These are phyloP conservation scores for Colletotrichum sansevieriae DNA, from an alignment of 2,329 filamentous ascomycete genomes.

Conservation along the genomic window DNA sequence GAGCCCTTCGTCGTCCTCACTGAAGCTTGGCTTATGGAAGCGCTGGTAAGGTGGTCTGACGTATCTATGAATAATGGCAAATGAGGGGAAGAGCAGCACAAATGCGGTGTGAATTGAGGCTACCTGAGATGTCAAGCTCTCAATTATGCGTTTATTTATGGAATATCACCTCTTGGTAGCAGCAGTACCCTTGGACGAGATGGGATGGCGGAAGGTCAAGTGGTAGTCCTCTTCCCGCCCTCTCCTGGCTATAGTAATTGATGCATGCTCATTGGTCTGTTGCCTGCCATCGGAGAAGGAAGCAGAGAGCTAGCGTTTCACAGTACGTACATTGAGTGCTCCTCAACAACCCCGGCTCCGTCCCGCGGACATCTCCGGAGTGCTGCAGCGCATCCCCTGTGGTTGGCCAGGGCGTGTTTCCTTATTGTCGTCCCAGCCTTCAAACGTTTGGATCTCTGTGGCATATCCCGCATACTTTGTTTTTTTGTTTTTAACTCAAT, in stretches of 20 bases:
- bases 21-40: slow-evolving; percentile 4
- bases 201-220: slow-evolving; percentile 8
- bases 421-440: slow-evolving; percentile 20
- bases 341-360: slow-evolving; percentile 21
- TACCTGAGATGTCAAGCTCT: neutral
- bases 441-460: neutral
- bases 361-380: slow-evolving; percentile 33
- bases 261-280: neutral
- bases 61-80: slow-evolving; percentile 17
- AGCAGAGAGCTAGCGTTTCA: slow-evolving; percentile 2
- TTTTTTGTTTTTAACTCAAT: neutral
- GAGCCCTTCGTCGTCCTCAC: neutral
- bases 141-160: slow-evolving; percentile 21
- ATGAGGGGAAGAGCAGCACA: neutral
- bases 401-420: slow-evolving; percentile 5
- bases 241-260: slow-evolving; percentile 2
- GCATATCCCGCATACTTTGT: neutral
- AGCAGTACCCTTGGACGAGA: neutral
- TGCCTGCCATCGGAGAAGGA: slow-evolving; percentile 14
- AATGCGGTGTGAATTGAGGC: slow-evolving; percentile 16
- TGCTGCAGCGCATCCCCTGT: slow-evolving; percentile 22
- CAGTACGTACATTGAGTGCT: slow-evolving; percentile 4
- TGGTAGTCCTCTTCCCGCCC: neutral
- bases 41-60: neutral
- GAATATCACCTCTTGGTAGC: slow-evolving; percentile 2